These are phyloP conservation scores for Lactarius akahatsu DNA, from an alignment of 768 basidiomycete genomes.

Conservation along the genomic window DNA sequence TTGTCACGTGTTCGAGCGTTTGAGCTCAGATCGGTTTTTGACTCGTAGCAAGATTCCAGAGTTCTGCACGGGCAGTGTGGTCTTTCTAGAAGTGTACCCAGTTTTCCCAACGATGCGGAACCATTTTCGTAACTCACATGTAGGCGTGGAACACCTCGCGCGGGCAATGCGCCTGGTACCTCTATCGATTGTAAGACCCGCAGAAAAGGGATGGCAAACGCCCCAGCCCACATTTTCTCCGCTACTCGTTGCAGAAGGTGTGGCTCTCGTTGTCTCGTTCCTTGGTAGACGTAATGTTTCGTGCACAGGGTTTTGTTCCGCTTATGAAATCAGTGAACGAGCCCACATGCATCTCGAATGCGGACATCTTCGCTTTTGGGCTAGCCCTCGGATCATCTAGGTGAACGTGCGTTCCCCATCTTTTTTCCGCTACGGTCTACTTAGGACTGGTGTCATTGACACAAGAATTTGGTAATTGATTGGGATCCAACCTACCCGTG, in stretches of 20 bases:
- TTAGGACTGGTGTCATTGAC: not conserved
- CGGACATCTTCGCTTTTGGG: conserved; percentile 62
- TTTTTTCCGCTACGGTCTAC: not conserved
- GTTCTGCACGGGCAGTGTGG: conserved; percentile 54
- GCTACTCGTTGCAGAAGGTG: conserved; percentile 81
- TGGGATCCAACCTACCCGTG: conserved; percentile 43
- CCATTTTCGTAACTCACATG: not conserved
- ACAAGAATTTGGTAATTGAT: conserved; percentile 44
- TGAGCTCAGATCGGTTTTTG: conserved; percentile 56
- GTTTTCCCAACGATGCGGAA: not conserved
- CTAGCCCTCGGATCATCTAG: conserved; percentile 48
- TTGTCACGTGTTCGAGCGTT: conserved; percentile 15
- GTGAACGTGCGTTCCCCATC: conserved; percentile 47
- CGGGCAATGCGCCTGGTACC: conserved; percentile 64
- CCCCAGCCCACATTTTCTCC: conserved; percentile 59
- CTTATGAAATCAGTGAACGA: conserved; percentile 60
- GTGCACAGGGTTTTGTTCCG: conserved; percentile 52
- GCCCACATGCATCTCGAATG: conserved; percentile 55
- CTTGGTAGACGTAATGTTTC: conserved; percentile 1
- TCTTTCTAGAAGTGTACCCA: conserved; percentile 59
- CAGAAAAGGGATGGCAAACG: conserved; percentile 53
- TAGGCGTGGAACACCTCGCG: conserved; percentile 77
- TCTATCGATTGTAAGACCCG: conserved; percentile 47
- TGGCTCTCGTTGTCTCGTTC: conserved; percentile 6
- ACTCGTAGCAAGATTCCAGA: conserved; percentile 58